Evolutionary conservation across 495 filamentous ascomycete genomes (phyloP).

Genomic region (Usnea hakonensis): DNA sequence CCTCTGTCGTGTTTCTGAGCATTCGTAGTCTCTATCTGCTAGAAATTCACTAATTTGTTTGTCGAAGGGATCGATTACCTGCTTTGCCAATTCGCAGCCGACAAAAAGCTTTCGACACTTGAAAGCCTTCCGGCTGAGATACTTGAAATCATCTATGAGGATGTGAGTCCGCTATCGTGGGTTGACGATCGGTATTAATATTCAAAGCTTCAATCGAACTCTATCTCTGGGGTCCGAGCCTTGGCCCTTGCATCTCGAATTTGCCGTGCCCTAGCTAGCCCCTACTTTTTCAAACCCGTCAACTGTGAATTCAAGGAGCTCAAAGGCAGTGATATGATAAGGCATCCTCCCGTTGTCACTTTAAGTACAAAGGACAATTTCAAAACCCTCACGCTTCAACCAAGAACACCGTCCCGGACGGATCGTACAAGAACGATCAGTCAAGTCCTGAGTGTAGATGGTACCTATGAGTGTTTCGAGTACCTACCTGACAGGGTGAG

Average conservation of each 20-base stretch:
- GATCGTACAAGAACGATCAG: neutral
- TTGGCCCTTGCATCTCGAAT: conserved; percentile 5
- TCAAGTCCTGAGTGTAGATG: neutral
- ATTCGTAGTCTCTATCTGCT: neutral
- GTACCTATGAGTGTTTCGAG: neutral
- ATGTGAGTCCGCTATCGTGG: neutral
- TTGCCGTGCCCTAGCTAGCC: conserved; percentile 9
- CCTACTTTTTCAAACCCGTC: conserved; percentile 4
- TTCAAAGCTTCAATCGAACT: neutral
- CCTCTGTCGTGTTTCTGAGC: neutral
- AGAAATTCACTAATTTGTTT: neutral
- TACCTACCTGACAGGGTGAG: neutral
- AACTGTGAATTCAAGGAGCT: neutral
- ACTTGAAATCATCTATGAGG: neutral
- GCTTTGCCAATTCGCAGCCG: conserved; percentile 2
- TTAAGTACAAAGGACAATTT: neutral
- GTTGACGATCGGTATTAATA: neutral
- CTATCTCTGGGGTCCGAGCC: conserved; percentile 3
- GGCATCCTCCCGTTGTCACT: neutral
- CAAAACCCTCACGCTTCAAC: neutral
- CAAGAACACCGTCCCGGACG: no score
- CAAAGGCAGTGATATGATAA: neutral
- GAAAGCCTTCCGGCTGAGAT: conserved; percentile 1
- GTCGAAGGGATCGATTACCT: conserved; percentile 4
- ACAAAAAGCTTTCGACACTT: neutral